Base-by-base conservation (phyloP, 2,329 filamentous ascomycete genomes). In the Ceratocystis alfenasii region DNA sequence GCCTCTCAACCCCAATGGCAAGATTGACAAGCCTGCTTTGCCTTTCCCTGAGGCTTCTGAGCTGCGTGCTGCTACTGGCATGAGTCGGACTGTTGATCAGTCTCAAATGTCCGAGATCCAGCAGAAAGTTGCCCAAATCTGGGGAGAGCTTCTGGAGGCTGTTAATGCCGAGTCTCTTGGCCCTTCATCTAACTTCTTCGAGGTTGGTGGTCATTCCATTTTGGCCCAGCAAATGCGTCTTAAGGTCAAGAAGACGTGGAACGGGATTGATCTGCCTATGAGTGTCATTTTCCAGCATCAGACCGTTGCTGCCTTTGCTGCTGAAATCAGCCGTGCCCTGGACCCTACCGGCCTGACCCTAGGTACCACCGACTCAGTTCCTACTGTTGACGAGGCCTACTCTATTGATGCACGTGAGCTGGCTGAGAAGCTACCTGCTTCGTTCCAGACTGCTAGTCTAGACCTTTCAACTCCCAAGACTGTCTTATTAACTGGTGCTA, bases 401-500 rank as follows among this genome's bases (percentile, higher is more conserved):
- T 72, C 79, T 74, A 77, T 78, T 7, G 81, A 84, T 64, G 76
- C 83, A 0, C 75, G 79, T 46, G 76, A 82, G 62, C 75, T 86
- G 10, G 73, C 78, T 15, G 72, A 76, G 36, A 73, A 78, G 44
- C 75, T 89, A 12, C 81, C 84, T 1, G 69, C 66, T 12, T 71
- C 70, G 4, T 74, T 74, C 64, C 73, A 72, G 59, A 69, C 70
- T 2, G 72, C 72, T 0, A 71, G 72, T 8, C 63, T 72, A 25
- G 67, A 69, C 44, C 61, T 72, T 8, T 69, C 74, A 12, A 70
- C 74, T 69, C 68, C 75, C 66, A 67, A 75, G 68, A 90, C 87
- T 0, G 80, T 94, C 10, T 88, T 96, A 74, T 77, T 96, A 4
- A 96, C 92, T 2, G 91, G 93, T 55, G 90, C 89, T 3, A 96